Base-by-base conservation (phyloP, 2,329 filamentous ascomycete species). In the Arthrobotrys musiformis region DNA sequence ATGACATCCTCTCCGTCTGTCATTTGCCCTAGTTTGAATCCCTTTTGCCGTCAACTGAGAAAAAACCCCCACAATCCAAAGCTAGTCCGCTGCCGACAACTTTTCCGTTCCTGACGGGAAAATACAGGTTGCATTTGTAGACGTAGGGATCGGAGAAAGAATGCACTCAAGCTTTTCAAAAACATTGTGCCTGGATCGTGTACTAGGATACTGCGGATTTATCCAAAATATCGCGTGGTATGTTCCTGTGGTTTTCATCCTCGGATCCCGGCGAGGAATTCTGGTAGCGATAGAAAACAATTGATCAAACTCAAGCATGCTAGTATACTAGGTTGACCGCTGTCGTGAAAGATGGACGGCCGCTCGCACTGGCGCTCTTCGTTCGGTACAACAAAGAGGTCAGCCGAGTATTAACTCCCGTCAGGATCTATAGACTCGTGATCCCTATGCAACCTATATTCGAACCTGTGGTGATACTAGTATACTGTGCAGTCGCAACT, bases 181-280 rank as follows among this genome's bases (percentile, higher is more conserved):
- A 63, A 22, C 22, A 37, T 40, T 40, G 44, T 48, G 11, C 60
- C 37, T 52, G 30, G 61, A 56, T 52, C 46, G 48, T 22, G 42
- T 35, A 61, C 66, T 26, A 35, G 72, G 60, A 60, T 58, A 42
- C 17, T 22, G 19, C 52, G 58, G 42, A 64, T 70, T 76, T 76
- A 76, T 60, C 64, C 72, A 64, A 24, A 37, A 28, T 37, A 66
- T 76, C 66, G 72, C 58, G 72, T 69, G 56, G 58, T 70, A 19
- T 52, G 33, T 42, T 24, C 30, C 52, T 44, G 19, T 33, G 33
- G 40, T 33, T 50, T 24, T 48, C 35, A 24, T 44, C 56, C 62
- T 52, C 37, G 44, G 62, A 54, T 35, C 33, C 54, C 48, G 56
- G 63, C 40, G 48, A 63, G 37, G 54, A 63, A 26, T 61, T 60